Percentiles rank a stretch among this genome's conserved stretches.
phyloP scores from a whole-genome alignment of 2,329 filamentous ascomycete species.

The Aphanoascus verrucosus region DNA sequence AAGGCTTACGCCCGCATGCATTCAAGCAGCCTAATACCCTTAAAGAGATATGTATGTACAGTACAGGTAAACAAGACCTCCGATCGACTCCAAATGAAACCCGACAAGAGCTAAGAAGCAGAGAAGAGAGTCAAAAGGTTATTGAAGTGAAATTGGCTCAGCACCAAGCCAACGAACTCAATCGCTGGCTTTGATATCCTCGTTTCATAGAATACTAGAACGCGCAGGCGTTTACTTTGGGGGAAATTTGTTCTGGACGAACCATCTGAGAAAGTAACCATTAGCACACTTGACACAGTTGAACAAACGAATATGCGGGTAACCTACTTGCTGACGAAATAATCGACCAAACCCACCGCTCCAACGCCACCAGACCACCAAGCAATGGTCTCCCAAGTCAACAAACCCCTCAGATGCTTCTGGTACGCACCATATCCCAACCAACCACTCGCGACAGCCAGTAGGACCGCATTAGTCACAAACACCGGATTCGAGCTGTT shows the following conservation, averaged over 20 bases:
- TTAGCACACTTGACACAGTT: not conserved
- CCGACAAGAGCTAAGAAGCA: not conserved
- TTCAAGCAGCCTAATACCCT: not conserved
- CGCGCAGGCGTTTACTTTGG: conserved; percentile 30
- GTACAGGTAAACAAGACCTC: not conserved
- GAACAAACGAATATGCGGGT: not conserved
- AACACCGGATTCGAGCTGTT: conserved; percentile 40
- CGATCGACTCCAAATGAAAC: not conserved
- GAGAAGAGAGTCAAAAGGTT: not conserved
- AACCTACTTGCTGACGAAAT: conserved; percentile 42
- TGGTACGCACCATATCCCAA: conserved; percentile 40
- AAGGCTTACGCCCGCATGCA: not conserved
- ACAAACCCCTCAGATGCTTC: conserved; percentile 36
- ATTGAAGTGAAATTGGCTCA: not conserved
- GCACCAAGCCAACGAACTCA: not conserved
- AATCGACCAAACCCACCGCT: conserved; percentile 37
- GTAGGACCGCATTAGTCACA: conserved; percentile 36
- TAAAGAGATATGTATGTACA: not conserved
- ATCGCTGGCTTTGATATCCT: not conserved
- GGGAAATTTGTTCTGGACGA: conserved; percentile 43
- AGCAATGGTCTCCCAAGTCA: conserved; percentile 39
- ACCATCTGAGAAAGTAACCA: conserved; percentile 30
- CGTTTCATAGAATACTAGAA: not conserved
- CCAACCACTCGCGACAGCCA: conserved; percentile 32
- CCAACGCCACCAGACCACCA: conserved; percentile 36